Conservation (phyloP, 768 basidiomycete species). For the Mycena metata region DNA sequence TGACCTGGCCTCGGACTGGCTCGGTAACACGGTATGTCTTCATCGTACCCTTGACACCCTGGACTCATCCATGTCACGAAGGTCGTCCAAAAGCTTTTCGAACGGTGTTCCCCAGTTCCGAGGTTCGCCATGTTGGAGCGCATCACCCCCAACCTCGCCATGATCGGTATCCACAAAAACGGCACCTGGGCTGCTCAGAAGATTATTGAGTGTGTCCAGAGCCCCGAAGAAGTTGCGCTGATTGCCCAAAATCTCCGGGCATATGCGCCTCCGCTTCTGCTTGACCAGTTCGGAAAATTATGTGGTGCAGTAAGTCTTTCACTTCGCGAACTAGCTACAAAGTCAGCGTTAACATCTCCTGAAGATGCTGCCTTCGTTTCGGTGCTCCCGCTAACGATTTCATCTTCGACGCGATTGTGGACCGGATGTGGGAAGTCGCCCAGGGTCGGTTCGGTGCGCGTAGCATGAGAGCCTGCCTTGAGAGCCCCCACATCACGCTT, state of each 20-base stretch:
- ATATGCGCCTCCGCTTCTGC: slow-evolving; percentile 92
- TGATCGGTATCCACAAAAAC: slow-evolving; percentile 99
- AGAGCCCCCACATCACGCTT: slow-evolving; percentile 87
- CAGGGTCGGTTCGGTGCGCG: slow-evolving; percentile 98
- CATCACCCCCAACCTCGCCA: slow-evolving; percentile 92
- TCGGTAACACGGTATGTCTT: slow-evolving; percentile 89
- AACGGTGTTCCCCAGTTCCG: slow-evolving; percentile 83
- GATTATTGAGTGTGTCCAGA: slow-evolving; percentile 95
- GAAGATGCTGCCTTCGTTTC: slow-evolving; percentile 91
- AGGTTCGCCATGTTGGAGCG: slow-evolving; percentile 94
- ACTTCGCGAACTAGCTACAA: not conserved
- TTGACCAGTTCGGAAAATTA: slow-evolving; percentile 96
- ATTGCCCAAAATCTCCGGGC: slow-evolving; percentile 90
- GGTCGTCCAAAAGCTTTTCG: slow-evolving; percentile 98
- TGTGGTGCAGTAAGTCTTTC: slow-evolving; percentile 78
- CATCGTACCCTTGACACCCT: not conserved
- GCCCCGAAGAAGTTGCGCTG: slow-evolving; percentile 86
- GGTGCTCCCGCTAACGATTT: slow-evolving; percentile 92
- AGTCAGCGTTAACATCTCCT: slow-evolving; percentile 10
- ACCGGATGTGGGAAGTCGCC: slow-evolving; percentile 98
- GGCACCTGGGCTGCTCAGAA: slow-evolving; percentile 99
- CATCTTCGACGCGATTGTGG: slow-evolving; percentile 97
- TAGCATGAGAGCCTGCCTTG: slow-evolving; percentile 97
- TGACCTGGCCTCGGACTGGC: slow-evolving; percentile 96
- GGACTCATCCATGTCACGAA: slow-evolving; percentile 43